phyloP scores from a whole-genome alignment of 441 rosid species.

The Metrosideros polymorpha region DNA sequence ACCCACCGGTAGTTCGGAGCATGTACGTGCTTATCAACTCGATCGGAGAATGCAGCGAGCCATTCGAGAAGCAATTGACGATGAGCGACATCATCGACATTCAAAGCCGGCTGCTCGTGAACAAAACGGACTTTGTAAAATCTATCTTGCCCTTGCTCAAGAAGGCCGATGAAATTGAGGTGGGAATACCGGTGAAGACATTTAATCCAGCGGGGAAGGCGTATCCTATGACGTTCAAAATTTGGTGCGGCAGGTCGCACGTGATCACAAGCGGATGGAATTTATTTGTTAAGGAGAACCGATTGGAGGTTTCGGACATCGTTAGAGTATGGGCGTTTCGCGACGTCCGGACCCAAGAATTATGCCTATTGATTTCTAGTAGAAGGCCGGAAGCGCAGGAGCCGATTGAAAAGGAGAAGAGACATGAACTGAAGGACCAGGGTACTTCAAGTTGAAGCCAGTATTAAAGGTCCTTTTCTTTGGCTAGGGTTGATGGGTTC shows the following conservation, averaged over 20 bases:
- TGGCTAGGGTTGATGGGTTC: neutral
- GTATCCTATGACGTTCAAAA: slow-evolving; percentile 6
- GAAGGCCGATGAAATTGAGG: neutral
- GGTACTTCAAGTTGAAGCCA: neutral
- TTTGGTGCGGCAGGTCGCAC: neutral
- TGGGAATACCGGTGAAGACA: slow-evolving; percentile 4
- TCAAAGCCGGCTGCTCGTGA: slow-evolving; percentile 14
- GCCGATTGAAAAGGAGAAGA: neutral
- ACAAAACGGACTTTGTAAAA: neutral
- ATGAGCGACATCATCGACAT: neutral
- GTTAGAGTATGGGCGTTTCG: slow-evolving; percentile 12
- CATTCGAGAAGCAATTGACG: slow-evolving; percentile 20
- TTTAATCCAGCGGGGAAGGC: slow-evolving; percentile 8
- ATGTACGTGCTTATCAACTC: neutral
- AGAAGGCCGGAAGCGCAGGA: neutral
- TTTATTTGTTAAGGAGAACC: slow-evolving; percentile 1
- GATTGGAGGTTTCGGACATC: neutral
- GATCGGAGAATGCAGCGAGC: slow-evolving; percentile 6
- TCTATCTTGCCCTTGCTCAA: slow-evolving; percentile 9
- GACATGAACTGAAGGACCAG: neutral
- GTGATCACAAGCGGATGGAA: slow-evolving; percentile 16
- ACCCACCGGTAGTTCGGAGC: neutral
- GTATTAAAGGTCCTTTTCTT: neutral
- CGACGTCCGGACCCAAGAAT: neutral
- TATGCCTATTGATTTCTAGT: neutral